Evolutionary conservation across 2,329 filamentous ascomycete genomes (phyloP).

Genomic region (Botrytis cinerea): DNA sequence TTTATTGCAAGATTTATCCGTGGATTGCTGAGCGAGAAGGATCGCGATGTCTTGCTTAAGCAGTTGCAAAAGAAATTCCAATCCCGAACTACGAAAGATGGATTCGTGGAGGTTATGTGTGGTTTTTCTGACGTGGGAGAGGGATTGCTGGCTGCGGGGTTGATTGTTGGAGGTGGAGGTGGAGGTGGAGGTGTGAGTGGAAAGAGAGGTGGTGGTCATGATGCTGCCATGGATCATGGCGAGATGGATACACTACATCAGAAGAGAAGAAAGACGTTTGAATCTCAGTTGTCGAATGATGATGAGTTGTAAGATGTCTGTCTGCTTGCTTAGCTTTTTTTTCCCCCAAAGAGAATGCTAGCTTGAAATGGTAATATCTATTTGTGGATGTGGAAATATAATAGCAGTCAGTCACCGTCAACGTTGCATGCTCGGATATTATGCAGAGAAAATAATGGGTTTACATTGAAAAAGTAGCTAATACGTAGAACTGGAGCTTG

Average conservation of each 20-base stretch:
- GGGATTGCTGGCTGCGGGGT: neutral
- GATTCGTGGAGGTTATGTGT: conserved; percentile 16
- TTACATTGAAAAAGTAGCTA: neutral
- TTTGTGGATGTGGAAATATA: neutral
- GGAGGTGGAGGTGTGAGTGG: neutral
- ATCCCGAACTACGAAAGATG: conserved; percentile 13
- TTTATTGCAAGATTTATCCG: conserved; percentile 18
- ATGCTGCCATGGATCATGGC: neutral
- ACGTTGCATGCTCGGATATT: neutral
- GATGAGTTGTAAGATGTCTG: neutral
- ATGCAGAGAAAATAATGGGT: neutral
- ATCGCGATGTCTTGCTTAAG: neutral
- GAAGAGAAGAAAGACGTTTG: conserved; percentile 1
- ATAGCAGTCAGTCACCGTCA: neutral
- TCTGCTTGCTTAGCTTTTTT: neutral
- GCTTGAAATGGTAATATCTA: neutral
- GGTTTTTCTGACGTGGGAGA: conserved; percentile 9
- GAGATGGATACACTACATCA: neutral
- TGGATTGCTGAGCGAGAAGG: neutral
- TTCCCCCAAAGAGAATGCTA: neutral
- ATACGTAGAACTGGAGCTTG: neutral
- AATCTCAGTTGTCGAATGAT: neutral
- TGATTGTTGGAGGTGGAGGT: neutral
- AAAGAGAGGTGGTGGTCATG: neutral
- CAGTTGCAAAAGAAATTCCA: conserved; percentile 5